phyloP scores from a whole-genome alignment of 306 rosid species.

The Rubus idaeus region DNA sequence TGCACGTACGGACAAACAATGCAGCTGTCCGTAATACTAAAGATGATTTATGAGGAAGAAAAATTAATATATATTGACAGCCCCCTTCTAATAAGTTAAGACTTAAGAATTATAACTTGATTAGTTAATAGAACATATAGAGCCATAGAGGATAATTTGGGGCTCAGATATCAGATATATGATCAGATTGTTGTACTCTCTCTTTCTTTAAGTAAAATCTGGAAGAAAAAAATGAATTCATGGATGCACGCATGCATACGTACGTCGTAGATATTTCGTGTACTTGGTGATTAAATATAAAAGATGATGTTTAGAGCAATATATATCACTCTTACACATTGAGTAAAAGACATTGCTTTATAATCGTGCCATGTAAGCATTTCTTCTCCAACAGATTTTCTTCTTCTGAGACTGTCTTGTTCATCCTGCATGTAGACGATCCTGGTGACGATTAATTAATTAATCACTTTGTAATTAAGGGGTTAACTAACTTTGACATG shows the following conservation, averaged over 20 bases:
- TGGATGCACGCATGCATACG: not conserved
- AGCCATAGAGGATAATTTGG: too few species aligned
- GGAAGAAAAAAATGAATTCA: not conserved
- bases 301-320: not conserved
- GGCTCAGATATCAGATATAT: too few species aligned
- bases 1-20: too few species aligned
- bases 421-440: conserved; percentile 56
- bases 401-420: conserved; percentile 55
- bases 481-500: not conserved
- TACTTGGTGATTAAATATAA: not conserved
- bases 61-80: too few species aligned
- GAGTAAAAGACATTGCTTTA: conserved; percentile 87
- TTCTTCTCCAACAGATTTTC: conserved; percentile 41
- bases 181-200: too few species aligned
- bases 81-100: too few species aligned
- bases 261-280: too few species aligned
- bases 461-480: not conserved
- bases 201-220: not conserved
- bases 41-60: too few species aligned
- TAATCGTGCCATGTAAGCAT: conserved; percentile 82
- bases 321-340: conserved; percentile 72
- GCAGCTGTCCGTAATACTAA: too few species aligned
- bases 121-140: too few species aligned
- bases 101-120: too few species aligned
- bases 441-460: not conserved